Percentiles rank a stretch among this genome's conserved stretches.
phyloP scores from a whole-genome alignment of 164 flowering plant species.

The Cinnamomum chago region DNA sequence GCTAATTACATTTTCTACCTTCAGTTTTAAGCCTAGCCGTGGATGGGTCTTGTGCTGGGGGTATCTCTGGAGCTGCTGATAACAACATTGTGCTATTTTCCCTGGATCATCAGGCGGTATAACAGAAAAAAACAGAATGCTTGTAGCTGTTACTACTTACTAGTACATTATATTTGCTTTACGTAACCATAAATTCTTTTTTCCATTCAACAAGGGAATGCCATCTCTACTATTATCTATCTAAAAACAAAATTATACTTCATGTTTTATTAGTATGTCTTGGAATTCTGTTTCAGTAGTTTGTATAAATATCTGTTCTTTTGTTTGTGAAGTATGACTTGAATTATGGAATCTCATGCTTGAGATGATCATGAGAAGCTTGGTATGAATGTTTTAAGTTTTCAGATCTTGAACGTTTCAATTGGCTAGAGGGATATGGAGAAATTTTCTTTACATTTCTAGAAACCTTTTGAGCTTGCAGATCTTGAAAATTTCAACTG shows the following conservation, averaged over 20 bases:
- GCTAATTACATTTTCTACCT: neutral
- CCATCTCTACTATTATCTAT: neutral
- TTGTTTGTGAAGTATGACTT: too few relatives aligned
- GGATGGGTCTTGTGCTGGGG: slow-evolving; percentile 64
- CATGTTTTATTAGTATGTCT: neutral
- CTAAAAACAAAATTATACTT: neutral
- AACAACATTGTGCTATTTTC: slow-evolving; percentile 55
- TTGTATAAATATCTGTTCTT: too few relatives aligned
- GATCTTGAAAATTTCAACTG: too few relatives aligned
- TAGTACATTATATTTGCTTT: slow-evolving; percentile 2
- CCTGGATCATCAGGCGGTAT: slow-evolving; percentile 64
- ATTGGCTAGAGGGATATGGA: neutral
- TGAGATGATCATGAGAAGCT: neutral
- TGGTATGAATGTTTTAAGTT: neutral
- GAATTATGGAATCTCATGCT: too few relatives aligned
- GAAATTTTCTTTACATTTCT: neutral
- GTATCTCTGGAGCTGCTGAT: slow-evolving; percentile 87
- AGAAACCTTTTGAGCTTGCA: neutral
- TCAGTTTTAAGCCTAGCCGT: slow-evolving; percentile 67
- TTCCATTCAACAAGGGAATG: neutral
- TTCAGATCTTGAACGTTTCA: neutral
- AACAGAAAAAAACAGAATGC: neutral
- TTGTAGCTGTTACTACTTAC: neutral
- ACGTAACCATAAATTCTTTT: neutral
- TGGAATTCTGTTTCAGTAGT: neutral